A percentile compares a stretch with the other conserved stretches of the same genome.
These are phyloP conservation scores for Boletus rubroflammeus DNA, from an alignment of 768 basidiomycete genomes.

Conservation along the genomic window DNA sequence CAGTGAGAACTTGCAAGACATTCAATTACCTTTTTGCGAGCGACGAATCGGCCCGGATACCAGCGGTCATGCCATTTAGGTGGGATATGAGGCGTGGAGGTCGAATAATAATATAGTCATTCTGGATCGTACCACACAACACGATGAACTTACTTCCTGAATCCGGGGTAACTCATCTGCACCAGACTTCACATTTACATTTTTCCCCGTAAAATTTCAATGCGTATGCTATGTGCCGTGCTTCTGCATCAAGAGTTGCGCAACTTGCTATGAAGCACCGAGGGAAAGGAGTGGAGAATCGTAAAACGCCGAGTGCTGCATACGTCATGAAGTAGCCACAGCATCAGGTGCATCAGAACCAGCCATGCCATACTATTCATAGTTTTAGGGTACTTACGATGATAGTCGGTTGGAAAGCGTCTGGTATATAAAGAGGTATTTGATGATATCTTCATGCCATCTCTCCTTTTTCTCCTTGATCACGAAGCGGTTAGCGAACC, in stretches of 20 bases:
- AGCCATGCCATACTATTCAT: conserved; percentile 10
- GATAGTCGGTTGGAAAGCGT: background rate
- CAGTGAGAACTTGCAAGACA: background rate
- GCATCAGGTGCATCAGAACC: too few species aligned
- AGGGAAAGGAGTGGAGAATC: conserved; percentile 3
- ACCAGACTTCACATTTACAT: background rate
- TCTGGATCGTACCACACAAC: background rate
- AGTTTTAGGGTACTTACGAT: background rate
- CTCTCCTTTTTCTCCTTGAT: background rate
- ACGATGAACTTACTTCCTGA: background rate
- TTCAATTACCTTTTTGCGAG: background rate
- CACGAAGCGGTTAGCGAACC: conserved; percentile 1
- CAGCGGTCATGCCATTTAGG: background rate
- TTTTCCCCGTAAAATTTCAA: background rate
- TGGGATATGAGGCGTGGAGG: background rate
- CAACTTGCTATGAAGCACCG: conserved; percentile 4
- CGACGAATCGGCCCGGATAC: too few species aligned
- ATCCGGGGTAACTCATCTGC: background rate
- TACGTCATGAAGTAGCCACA: background rate
- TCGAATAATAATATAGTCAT: background rate
- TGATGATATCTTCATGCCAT: background rate
- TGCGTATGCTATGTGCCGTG: background rate
- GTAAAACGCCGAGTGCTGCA: background rate
- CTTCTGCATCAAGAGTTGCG: background rate
- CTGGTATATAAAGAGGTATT: conserved; percentile 3